Base-by-base conservation (phyloP, 2,329 filamentous ascomycete species). In the Fusarium sp. region DNA sequence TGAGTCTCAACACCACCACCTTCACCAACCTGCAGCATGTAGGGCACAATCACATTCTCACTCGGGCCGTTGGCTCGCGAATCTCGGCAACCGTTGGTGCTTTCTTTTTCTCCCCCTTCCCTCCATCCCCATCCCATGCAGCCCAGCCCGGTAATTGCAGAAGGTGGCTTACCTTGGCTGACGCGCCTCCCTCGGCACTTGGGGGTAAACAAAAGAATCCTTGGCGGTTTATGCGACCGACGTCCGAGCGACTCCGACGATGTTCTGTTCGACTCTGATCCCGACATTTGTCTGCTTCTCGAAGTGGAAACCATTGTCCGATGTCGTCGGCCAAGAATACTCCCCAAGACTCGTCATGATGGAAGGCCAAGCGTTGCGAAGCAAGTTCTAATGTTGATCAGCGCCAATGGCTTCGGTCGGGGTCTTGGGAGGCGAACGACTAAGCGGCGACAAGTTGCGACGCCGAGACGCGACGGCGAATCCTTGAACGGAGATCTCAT, bases 91-190 rank as follows among this genome's bases (percentile, higher is more conserved):
- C 17, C 12, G n/a, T 20, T 58, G 33, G 54, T 58, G 15, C 33
- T 38, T 38, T 37, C 33, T 38, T 38, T 58, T 58, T 58, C 33
- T 25, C 22, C 9, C 32, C 35, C 35, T 37, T 25, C 32, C 43
- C 37, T 40, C n/a, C 40, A 6, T 2, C 37, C 40, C 40, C 40
- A 43, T 25, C 45, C 52, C 52, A 37, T 57, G 52, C 52, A 57
- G 33, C 47, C 47, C 33, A 58, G 54, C 47, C 69, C 47, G 60
- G 57, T 62, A 72, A 63, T 66, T 73, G 59, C 54, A 37, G 20
- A 38, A 58, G 33, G 54, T 58, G 54, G 54, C 54, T 58, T 58
- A 38, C 54, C 54, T 58, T 58, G 54, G 54, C 54, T 30, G 54
- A 58, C 54, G 33, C 54, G 54, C 54, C 35, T 37, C 54, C n/a